Evolutionary conservation across 352 stramenopile species (phyloP), one percentile per base, ranked within the genome.

Genomic region (Phytophthora rubi): DNA sequence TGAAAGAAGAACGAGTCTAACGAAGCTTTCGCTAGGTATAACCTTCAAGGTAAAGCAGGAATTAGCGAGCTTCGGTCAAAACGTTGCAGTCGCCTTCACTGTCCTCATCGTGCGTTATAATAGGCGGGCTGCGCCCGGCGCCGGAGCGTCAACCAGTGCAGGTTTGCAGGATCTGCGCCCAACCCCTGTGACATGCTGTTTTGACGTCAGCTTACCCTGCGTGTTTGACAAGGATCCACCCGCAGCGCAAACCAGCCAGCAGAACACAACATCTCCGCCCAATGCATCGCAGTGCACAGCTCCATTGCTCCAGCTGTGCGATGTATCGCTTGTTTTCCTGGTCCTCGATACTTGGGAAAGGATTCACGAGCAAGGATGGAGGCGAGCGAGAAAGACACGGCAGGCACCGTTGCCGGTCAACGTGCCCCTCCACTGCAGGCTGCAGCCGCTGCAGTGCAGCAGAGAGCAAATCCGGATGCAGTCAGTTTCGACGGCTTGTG

Each of bases 181-280:
- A 58, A 65, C 28, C 45, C 21, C 47, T 65, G 59, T 57, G 30
- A 57, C 59, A 58, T 58, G 54, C 39, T 59, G 53, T 59, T 5
- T 59, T 48, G 37, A 47, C 53, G 18, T 49, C 35, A 61, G 53
- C 53, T 47, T 59, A 18, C 37, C 53, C 44, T 53, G 44, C 45
- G 45, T 21, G 37, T 59, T 65, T 65, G 48, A 65, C 47, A 58
- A 53, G 45, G 45, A 53, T 32, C n/a, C 9, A 9, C 18, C 45
- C 9, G n/a, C 45, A 15, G 45, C 18, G 18, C 45, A 26, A 53
- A 18, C n/a, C 9, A 48, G 0, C 42, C 0, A 48, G 16, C 42
- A 48, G 12, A 15, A 8, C 15, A 3, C 15, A 21, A 7, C 15
- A 18, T 48, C 35, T 42, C 35, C 12, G 35, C 15, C 35, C 35